A percentile compares a stretch with the other conserved stretches of the same genome.
These are phyloP conservation scores for Phytopythium chamaehyphon DNA, from an alignment of 352 stramenopile species.

Conservation along the genomic window DNA sequence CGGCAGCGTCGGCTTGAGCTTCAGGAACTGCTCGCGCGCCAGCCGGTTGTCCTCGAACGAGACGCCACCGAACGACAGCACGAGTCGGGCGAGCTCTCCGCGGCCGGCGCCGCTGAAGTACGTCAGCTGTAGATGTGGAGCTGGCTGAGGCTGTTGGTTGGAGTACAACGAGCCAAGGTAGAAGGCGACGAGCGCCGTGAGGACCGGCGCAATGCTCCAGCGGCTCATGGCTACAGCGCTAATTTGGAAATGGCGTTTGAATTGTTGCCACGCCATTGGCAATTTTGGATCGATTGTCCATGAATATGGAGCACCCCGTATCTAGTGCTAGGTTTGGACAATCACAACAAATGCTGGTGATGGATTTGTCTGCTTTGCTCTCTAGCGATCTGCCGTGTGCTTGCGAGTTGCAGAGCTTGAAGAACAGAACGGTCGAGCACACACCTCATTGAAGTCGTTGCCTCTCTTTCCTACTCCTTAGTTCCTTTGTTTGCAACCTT, in stretches of 20 bases:
- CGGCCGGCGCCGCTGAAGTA: conserved; percentile 61
- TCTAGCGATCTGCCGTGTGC: too few relatives aligned
- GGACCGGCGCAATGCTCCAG: conserved; percentile 16
- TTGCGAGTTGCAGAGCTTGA: too few relatives aligned
- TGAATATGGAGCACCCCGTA: too few relatives aligned
- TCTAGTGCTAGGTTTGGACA: too few relatives aligned
- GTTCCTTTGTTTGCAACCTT: too few relatives aligned
- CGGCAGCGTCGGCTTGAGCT: conserved; percentile 50
- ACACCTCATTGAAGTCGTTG: too few relatives aligned
- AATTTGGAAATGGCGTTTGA: too few relatives aligned
- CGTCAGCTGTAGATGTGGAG: conserved; percentile 46
- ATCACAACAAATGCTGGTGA: not conserved
- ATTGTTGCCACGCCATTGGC: too few relatives aligned
- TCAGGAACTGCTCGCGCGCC: conserved; percentile 28
- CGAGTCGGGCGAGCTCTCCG: conserved; percentile 58
- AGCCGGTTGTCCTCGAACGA: conserved; percentile 65
- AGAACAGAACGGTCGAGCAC: too few relatives aligned
- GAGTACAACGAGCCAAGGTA: conserved; percentile 23
- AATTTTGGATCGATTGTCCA: too few relatives aligned
- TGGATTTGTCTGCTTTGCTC: too few relatives aligned
- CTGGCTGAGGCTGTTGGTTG: not conserved
- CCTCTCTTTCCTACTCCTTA: too few relatives aligned
- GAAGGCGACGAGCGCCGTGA: conserved; percentile 21
- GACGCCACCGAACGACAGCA: conserved; percentile 48
- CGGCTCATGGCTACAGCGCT: conserved; percentile 15